Evolutionary conservation across 2,329 filamentous ascomycete species (phyloP), one percentile per base, ranked within the genome.

Genomic region (Alternaria postmessia): DNA sequence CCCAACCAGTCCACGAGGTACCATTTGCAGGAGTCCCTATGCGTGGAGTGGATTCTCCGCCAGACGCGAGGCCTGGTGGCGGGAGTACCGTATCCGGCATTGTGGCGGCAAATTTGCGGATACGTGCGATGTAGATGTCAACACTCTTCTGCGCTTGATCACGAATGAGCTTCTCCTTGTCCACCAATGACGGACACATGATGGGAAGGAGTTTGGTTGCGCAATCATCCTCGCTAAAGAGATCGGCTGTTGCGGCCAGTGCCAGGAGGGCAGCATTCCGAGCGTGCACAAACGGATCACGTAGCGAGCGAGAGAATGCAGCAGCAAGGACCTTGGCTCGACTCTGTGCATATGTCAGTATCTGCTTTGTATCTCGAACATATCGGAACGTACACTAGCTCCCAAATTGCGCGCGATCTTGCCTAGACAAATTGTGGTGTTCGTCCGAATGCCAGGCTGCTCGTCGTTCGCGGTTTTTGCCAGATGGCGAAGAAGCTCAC

Each of bases 381-480:
- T 3, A 34, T 7, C 18, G 32, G 8, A 32, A 69, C 76, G 55
- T 78, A 86, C 84, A 66, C 81, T 82, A 2, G 86, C 83, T 2
- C 93, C 92, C 1, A 99, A 83, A 70, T 96, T 91, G 70, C 93
- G 94, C 14, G 95, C 94, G 69, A 99, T 97, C 74, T 97, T 98
- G 22, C 95, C 95, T 0, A 99, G 81, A 75, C 94, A 98, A 57
- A 99, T 99, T 1, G 95, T 99, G 0, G 95, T 99, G 76, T 99
- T 99, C 8, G 95, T 99, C 63, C 95, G 88, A 66, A 99, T 99
- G 0, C 95, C 95, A 1, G 95, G 93, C 73, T 99, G 94, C 71
- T 98, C 95, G 64, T 99, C 95, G 70, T 98, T 99, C 46, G 95
- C 93, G 1, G 94, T 97, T 78, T 96, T 97, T 43, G 95, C 95